A percentile compares a stretch with the other conserved stretches of the same genome.
Conservation (phyloP, 208 protist species). For the Crithidia brevicula region DNA sequence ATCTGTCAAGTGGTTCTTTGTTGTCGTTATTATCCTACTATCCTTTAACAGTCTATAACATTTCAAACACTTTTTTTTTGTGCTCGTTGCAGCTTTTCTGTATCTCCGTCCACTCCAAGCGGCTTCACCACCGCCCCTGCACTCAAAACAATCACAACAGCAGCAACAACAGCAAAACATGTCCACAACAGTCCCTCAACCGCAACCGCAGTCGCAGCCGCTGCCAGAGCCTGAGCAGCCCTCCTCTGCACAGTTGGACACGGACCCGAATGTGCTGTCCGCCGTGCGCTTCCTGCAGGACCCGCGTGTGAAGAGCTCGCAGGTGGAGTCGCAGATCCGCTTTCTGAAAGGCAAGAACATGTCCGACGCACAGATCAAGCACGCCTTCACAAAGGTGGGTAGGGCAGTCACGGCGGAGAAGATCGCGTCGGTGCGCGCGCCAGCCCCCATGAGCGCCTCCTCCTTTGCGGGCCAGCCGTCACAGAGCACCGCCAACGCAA, state of each 20-base stretch:
- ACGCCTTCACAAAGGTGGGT: conserved; percentile 66
- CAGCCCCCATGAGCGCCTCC: background rate
- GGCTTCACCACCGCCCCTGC: no score
- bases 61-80: no score
- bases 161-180: background rate
- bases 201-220: conserved; percentile 1
- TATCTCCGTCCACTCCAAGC: no score
- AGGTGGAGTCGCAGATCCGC: conserved; percentile 59
- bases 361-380: conserved; percentile 59
- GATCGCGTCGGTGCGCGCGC: conserved; percentile 37
- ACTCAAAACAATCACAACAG: background rate
- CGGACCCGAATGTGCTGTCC: conserved; percentile 37
- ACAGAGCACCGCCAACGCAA: background rate
- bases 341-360: conserved; percentile 85
- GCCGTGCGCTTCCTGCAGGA: conserved; percentile 77
- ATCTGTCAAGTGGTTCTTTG: no score
- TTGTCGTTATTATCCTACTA: no score
- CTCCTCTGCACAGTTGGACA: conserved; percentile 22
- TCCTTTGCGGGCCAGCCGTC: no score
- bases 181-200: background rate
- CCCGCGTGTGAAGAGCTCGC: conserved; percentile 52
- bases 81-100: no score
- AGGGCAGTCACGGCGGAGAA: conserved; percentile 50
- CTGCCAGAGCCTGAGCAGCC: conserved; percentile 29
- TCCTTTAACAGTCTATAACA: no score